These are phyloP conservation scores for Coriaria nepalensis DNA, from an alignment of 306 rosid species.

Conservation along the genomic window DNA sequence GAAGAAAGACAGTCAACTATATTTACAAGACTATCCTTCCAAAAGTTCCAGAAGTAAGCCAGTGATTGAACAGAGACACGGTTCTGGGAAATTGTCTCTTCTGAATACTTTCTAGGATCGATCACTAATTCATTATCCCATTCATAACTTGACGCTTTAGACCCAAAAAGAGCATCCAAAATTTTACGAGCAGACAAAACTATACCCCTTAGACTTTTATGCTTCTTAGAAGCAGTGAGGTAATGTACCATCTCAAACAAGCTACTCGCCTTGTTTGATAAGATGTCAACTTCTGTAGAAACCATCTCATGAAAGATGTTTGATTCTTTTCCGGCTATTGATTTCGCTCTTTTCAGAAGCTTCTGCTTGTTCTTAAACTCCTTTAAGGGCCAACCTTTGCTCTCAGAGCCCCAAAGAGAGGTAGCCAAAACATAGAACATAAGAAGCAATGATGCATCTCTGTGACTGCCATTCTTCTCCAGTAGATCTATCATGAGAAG, in stretches of 20 bases:
- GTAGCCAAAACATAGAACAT: slow-evolving; percentile 22
- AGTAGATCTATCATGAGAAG: slow-evolving; percentile 26
- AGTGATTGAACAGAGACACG: slow-evolving; percentile 30
- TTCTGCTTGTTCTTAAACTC: slow-evolving; percentile 22
- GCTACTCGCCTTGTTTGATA: slow-evolving; percentile 17
- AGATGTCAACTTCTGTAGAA: slow-evolving; percentile 26
- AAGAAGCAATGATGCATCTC: slow-evolving; percentile 23
- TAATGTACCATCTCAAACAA: slow-evolving; percentile 10
- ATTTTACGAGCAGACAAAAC: slow-evolving; percentile 30
- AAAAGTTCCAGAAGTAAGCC: slow-evolving; percentile 38
- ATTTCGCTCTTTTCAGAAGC: slow-evolving; percentile 23
- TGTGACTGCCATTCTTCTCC: slow-evolving; percentile 26
- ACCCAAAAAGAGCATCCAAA: slow-evolving; percentile 32
- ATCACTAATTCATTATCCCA: slow-evolving; percentile 17
- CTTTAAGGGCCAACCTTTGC: slow-evolving; percentile 45
- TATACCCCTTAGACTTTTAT: slow-evolving; percentile 24
- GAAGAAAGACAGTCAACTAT: slow-evolving; percentile 21
- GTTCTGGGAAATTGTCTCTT: slow-evolving; percentile 17
- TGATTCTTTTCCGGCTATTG: slow-evolving; percentile 24
- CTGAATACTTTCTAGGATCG: slow-evolving; percentile 12
- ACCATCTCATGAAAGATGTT: slow-evolving; percentile 19
- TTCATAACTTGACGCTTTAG: slow-evolving; percentile 17
- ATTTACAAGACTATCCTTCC: slow-evolving; percentile 31
- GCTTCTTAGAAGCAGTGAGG: slow-evolving; percentile 20
- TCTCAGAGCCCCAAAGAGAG: slow-evolving; percentile 38